phyloP scores from a whole-genome alignment of 257 asterid genomes.

The Solanum etuberosum region DNA sequence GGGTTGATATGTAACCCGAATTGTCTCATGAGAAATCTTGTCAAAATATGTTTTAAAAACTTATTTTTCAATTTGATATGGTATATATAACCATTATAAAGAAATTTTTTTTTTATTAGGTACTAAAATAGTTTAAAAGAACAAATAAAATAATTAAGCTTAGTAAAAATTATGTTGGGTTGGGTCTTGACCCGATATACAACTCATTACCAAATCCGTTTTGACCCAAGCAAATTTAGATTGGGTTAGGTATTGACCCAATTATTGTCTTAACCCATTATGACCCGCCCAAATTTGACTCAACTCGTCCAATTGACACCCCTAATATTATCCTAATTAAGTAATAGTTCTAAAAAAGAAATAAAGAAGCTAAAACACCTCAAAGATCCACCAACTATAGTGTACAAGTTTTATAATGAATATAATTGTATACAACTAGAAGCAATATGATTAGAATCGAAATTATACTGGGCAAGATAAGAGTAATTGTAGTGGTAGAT shows the following conservation, averaged over 20 bases:
- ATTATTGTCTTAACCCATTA: neutral
- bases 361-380: neutral
- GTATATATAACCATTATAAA: neutral
- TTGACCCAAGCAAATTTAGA: neutral
- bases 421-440: neutral
- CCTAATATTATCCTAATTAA: neutral
- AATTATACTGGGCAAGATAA: neutral
- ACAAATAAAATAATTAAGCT: too few relatives aligned
- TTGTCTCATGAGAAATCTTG: too few relatives aligned
- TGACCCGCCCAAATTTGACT: neutral
- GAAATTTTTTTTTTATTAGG: neutral
- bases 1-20: too few relatives aligned
- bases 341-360: neutral
- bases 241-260: too few relatives aligned
- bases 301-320: too few relatives aligned
- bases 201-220: too few relatives aligned
- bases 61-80: neutral
- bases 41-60: too few relatives aligned
- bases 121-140: neutral
- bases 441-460: neutral
- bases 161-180: neutral
- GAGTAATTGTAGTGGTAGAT: neutral
- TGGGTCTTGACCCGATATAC: too few relatives aligned
- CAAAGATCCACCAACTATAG: neutral
- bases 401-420: neutral